Conservation (phyloP, 805 yeast genomes). For the Metschnikowia arizonensis region DNA sequence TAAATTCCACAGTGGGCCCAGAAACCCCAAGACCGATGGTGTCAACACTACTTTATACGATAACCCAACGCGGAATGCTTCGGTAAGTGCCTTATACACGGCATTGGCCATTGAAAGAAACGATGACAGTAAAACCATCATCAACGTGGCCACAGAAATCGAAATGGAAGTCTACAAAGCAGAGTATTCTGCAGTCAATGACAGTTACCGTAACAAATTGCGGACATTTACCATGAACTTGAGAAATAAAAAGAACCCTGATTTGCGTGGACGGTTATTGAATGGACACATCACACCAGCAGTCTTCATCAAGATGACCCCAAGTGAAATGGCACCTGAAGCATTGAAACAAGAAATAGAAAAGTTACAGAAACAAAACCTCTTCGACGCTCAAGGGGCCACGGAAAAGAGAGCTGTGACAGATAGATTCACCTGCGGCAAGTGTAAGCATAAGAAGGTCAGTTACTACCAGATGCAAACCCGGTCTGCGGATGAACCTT, state of each 20-base stretch:
- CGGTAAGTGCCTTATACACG: constrained; percentile 78
- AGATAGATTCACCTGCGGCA: constrained; percentile 95
- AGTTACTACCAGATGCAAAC: constrained; percentile 98
- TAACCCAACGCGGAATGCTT: constrained; percentile 77
- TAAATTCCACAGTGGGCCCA: constrained; percentile 48
- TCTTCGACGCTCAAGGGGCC: constrained; percentile 97
- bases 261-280: constrained; percentile 64
- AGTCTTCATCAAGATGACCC: constrained; percentile 72
- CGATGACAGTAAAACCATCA: constrained; percentile 52
- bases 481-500: constrained; percentile 97
- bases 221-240: constrained; percentile 84
- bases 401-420: constrained; percentile 93
- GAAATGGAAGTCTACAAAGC: constrained; percentile 66
- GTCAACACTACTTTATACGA: constrained; percentile 65
- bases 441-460: constrained; percentile 95
- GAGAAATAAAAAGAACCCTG: constrained; percentile 86
- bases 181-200: constrained; percentile 54
- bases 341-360: constrained; percentile 81
- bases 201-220: constrained; percentile 73
- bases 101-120: constrained; percentile 81
- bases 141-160: constrained; percentile 62
- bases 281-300: constrained; percentile 63
- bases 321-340: constrained; percentile 96
- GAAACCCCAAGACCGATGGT: constrained; percentile 81
- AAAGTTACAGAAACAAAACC: constrained; percentile 78